Base-by-base conservation (phyloP, 257 asterid species). In the Misopates orontium region DNA sequence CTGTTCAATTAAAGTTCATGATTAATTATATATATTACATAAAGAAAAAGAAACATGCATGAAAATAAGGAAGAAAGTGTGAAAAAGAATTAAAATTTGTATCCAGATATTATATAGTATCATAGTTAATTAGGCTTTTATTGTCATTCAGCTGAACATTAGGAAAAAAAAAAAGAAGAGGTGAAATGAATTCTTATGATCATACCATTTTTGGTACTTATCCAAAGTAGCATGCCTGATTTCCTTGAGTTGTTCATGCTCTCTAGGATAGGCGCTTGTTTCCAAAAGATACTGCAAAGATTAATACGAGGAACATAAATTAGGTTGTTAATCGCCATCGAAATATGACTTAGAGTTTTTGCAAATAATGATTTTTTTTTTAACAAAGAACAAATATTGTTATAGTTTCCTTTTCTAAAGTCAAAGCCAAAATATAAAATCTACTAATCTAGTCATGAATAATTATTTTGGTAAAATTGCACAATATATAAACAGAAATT, bases 231-330 rank as follows among this genome's bases (percentile, higher is more conserved):
- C 93, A 20, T 63, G n/a, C 32, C 83, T 73, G 42, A 83, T 70
- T 74, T 80, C 89, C 62, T 78, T 82, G 24, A 85, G 85, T 53
- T 78, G 92, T 56, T 60, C 73, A 52, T 85, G 92, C 67, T 85
- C 89, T 77, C 89, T 80, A 9, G 87, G 87, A 48, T 71, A 80
- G 0, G 81, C 89, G 71, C 84, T 83, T 45, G 85, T 85, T 66
- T 85, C 84, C 72, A 80, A 36, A 2, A 83, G 41, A 47, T 85
- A 80, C 89, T 85, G 77, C 58, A 74, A 64, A 51, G 17, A 16
- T 20, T 16, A 8, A 23, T 12, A 5, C 44, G 12, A 10, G 42
- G 42, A 36, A 36, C 42, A 36, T 36, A 36, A 36, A 9, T 36
- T 36, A 36, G 42, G 1, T 28, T 2, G 7, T 36, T 1, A 36